Evolutionary conservation across 305 asterid species (phyloP).

Genomic region (Fraxinus albicans): DNA sequence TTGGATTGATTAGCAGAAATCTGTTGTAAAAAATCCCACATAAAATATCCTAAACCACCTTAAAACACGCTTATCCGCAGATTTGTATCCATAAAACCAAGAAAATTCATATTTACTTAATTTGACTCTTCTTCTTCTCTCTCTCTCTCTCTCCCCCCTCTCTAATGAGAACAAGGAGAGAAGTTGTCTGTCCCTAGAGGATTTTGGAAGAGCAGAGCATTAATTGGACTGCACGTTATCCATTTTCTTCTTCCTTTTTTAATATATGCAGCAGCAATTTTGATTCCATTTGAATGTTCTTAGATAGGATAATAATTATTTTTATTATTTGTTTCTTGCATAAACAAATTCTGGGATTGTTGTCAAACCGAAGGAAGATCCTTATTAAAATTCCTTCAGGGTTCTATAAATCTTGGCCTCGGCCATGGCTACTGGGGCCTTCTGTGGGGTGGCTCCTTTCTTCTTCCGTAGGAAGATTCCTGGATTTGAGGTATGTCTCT

Average conservation of each 20-base stretch:
- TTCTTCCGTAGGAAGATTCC: conserved; percentile 47
- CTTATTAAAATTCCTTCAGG: conserved; percentile 15
- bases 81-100: conserved; percentile 29
- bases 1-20: neutral
- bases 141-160: conserved; percentile 43
- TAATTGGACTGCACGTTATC: conserved; percentile 41
- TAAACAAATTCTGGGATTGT: conserved; percentile 7
- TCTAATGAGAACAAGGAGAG: conserved; percentile 48
- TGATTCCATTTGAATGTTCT: conserved; percentile 29
- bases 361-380: conserved; percentile 23
- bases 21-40: neutral
- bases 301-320: conserved; percentile 20
- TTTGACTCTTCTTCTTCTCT: conserved; percentile 55
- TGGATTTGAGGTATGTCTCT: conserved; percentile 43
- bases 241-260: neutral
- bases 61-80: conserved; percentile 23
- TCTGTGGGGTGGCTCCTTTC: conserved; percentile 59
- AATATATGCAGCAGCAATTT: neutral
- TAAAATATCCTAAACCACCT: neutral
- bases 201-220: conserved; percentile 26
- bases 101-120: conserved; percentile 20
- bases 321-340: conserved; percentile 16
- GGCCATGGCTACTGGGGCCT: conserved; percentile 50
- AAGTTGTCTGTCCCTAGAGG: conserved; percentile 46
- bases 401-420: conserved; percentile 26